phyloP scores from a whole-genome alignment of 106 monocot genomes.

The Gastrodia elata region DNA sequence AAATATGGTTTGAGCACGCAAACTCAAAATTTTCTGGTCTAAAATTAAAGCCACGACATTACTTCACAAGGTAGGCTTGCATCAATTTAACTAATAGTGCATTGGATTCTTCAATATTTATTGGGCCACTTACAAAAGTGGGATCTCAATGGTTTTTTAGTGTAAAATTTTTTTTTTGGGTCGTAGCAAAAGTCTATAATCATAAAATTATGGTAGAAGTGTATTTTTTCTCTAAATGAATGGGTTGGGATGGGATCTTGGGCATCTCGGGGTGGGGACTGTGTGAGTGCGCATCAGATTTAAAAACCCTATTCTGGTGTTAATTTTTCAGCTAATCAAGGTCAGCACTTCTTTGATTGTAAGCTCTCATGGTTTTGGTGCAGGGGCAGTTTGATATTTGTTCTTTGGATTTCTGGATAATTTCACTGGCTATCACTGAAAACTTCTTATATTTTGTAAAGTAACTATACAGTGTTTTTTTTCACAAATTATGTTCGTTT shows the following conservation, averaged over 20 bases:
- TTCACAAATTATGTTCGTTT: constrained; percentile 10
- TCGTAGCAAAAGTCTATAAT: not conserved
- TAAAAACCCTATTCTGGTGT: not conserved
- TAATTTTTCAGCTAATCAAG: not conserved
- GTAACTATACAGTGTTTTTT: not conserved
- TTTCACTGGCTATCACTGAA: not conserved
- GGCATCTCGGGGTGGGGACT: not conserved
- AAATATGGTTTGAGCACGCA: too few relatives aligned
- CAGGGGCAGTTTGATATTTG: not conserved
- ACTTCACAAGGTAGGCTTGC: too few relatives aligned
- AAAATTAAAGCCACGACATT: too few relatives aligned
- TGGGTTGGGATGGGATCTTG: not conserved
- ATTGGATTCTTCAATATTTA: too few relatives aligned
- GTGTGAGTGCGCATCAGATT: not conserved
- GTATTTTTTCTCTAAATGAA: not conserved
- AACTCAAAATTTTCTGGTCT: too few relatives aligned
- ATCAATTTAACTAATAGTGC: too few relatives aligned
- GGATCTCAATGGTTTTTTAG: too few relatives aligned
- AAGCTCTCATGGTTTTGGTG: not conserved
- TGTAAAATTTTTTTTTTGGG: too few relatives aligned
- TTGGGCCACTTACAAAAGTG: too few relatives aligned
- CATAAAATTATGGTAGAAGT: not conserved
- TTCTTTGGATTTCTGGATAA: not conserved
- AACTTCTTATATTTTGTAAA: not conserved
- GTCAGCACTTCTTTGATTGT: not conserved